phyloP scores from a whole-genome alignment of 2,329 filamentous ascomycete species.

The Neonectria neomacrospora region DNA sequence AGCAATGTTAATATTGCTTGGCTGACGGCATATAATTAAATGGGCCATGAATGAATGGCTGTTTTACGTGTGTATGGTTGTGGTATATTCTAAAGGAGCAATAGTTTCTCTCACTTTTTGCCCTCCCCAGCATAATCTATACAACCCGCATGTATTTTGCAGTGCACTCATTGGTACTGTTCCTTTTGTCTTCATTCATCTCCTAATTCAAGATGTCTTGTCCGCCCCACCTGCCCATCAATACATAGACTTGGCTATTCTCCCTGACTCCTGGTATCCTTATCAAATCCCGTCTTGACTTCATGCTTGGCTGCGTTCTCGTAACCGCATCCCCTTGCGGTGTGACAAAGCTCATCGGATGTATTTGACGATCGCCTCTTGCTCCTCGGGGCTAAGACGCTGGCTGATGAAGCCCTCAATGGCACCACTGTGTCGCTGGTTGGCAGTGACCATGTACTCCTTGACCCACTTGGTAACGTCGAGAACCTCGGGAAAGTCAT shows the following conservation, averaged over 20 bases:
- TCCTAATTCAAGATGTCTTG: constrained; percentile 2
- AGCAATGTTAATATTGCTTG: background rate
- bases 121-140: background rate
- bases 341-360: constrained; percentile 50
- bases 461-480: constrained; percentile 89
- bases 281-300: constrained; percentile 18
- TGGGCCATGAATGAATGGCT: background rate
- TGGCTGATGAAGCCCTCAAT: constrained; percentile 78
- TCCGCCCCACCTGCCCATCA: background rate
- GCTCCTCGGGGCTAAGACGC: constrained; percentile 72
- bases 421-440: constrained; percentile 76
- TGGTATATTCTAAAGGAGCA: constrained; percentile 9
- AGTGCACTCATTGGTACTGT: background rate
- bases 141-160: background rate
- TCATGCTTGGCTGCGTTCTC: background rate
- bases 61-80: background rate
- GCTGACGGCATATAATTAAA: background rate
- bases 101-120: background rate
- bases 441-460: constrained; percentile 79
- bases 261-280: constrained; percentile 33
- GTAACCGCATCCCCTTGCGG: background rate
- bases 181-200: constrained; percentile 5
- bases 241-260: constrained; percentile 13
- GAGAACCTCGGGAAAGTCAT: constrained; percentile 87
- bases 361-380: constrained; percentile 63